Evolutionary conservation across 768 basidiomycete genomes (phyloP).

Genomic region (Pisolithus albus): DNA sequence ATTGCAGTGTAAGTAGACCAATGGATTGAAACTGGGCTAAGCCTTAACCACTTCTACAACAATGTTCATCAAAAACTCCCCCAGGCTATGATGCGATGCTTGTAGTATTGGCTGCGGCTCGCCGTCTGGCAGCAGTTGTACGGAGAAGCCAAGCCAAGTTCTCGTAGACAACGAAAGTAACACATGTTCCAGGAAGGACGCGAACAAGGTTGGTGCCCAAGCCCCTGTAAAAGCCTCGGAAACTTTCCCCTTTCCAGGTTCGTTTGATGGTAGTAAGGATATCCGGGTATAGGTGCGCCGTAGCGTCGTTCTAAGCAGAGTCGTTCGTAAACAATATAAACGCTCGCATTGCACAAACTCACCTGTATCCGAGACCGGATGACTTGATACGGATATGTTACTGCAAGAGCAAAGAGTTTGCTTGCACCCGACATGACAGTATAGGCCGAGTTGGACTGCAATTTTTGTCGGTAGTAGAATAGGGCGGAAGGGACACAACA

Average conservation of each 20-base stretch:
- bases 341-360: conserved; percentile 8
- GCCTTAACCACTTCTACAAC: too few species aligned
- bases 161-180: conserved; percentile 97
- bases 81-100: background rate
- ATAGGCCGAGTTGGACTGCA: conserved; percentile 84
- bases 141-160: conserved; percentile 80
- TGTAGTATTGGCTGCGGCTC: conserved; percentile 14
- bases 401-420: conserved; percentile 73
- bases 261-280: conserved; percentile 75
- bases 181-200: conserved; percentile 94
- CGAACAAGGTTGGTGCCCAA: conserved; percentile 90
- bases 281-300: conserved; percentile 64
- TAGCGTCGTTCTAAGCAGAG: conserved; percentile 53
- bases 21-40: background rate
- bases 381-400: conserved; percentile 98
- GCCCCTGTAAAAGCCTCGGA: conserved; percentile 89
- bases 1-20: background rate
- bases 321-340: background rate
- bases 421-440: conserved; percentile 88
- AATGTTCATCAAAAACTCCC: too few species aligned
- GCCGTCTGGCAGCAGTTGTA: conserved; percentile 53
- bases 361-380: conserved; percentile 92
- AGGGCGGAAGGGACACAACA: conserved; percentile 20
- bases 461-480: background rate
- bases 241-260: conserved; percentile 77